These are phyloP conservation scores for Calocybe cyanea DNA, from an alignment of 768 basidiomycete species.

Conservation along the genomic window DNA sequence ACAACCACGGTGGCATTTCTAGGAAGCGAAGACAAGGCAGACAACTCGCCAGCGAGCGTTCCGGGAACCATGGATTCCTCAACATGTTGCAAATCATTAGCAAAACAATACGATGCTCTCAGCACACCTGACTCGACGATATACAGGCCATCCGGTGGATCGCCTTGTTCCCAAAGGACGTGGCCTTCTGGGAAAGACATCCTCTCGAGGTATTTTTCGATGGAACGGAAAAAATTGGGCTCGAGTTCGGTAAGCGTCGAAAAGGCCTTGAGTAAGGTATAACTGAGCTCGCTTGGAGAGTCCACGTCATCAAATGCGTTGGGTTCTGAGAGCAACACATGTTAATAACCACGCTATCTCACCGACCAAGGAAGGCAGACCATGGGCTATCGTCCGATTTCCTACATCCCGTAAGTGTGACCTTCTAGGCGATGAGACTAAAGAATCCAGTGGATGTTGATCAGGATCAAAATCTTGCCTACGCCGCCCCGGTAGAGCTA, in stretches of 20 bases:
- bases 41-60: conserved; percentile 88
- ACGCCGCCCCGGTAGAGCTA: conserved; percentile 58
- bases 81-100: conserved; percentile 58
- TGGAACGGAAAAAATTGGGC: conserved; percentile 51
- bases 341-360: too few relatives aligned
- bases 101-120: conserved; percentile 78
- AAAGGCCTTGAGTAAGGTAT: conserved; percentile 77
- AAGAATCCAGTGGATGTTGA: conserved; percentile 33
- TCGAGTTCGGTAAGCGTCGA: conserved; percentile 64
- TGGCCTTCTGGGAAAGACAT: conserved; percentile 51
- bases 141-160: conserved; percentile 78
- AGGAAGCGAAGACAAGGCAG: conserved; percentile 71
- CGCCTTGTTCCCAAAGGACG: conserved; percentile 76
- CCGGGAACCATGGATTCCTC: conserved; percentile 95
- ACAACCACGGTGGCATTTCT: conserved; percentile 86
- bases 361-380: conserved; percentile 26
- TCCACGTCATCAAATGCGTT: conserved; percentile 27
- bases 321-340: conserved; percentile 17
- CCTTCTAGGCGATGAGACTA: conserved; percentile 62
- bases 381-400: conserved; percentile 61
- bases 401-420: conserved; percentile 70
- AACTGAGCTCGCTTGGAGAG: conserved; percentile 55
- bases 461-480: conserved; percentile 46
- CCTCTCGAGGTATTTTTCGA: conserved; percentile 71
- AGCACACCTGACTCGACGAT: conserved; percentile 86